Base-by-base conservation (phyloP, 192 early-diverging fungal genomes). In the Rhizoclosmatium globosum region DNA sequence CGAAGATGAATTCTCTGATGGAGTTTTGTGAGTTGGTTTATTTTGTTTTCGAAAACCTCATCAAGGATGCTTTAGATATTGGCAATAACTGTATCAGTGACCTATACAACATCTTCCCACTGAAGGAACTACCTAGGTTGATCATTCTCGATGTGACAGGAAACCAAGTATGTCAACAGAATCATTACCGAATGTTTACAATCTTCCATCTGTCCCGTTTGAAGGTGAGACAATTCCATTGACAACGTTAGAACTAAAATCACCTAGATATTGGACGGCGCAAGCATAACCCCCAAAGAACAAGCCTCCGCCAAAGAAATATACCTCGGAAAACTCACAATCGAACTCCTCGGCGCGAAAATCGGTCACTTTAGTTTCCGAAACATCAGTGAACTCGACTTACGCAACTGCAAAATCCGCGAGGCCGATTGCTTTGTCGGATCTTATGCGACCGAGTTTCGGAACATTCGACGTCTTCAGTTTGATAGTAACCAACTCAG, bases 91-190 rank as follows among this genome's bases (percentile, higher is more conserved):
- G 82, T 4, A 83, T 91, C 48, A 71, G 62, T 31, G 85, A 89
- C 47, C 74, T 88, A 6, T 85, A 85, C 64, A 87, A 81, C 68
- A 89, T 89, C 17, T 90, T 91, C 71, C 85, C 87, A 31, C 76
- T 91, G 7, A 92, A 91, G 64, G 89, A 88, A 41, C 80, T 91
- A 1, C 86, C 85, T 3, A 74, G 86, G 1, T 65, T 91, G 46
- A 90, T 91, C 64, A 89, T 91, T 39, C 71, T 91, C 9, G 90
- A 91, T 83, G 81, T 91, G 38, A 90, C 89, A n/a, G 89, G 89
- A 23, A 91, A 91, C 67, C 53, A 76, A 11, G 86, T 91, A 0
- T 90, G 87, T 68, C 76, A 88, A 47, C 53, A 82, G 3, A 53
- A 74, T 39, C 87, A 83, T 76, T 91, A 89, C 70, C 69, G 89